Percentiles rank a stretch among this genome's conserved stretches.
Conservation (phyloP, 2,329 filamentous ascomycete species). For the Trichoderma polysporum region DNA sequence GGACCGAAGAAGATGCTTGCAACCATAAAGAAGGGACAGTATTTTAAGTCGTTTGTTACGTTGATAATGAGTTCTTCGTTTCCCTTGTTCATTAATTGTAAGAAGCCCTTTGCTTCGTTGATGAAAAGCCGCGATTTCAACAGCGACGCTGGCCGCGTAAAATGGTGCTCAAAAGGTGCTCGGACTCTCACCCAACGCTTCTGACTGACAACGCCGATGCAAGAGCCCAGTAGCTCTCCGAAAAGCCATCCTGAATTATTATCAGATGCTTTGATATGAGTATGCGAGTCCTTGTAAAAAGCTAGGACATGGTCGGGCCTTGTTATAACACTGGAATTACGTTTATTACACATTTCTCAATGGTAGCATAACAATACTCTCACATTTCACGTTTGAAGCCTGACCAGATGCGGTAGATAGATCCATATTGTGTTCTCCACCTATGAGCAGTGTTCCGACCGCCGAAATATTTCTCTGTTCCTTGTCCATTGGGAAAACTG, state of each 20-base stretch:
- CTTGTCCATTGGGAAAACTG: conserved; percentile 19
- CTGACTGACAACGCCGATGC: conserved; percentile 16
- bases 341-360: not conserved
- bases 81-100: not conserved
- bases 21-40: conserved; percentile 14
- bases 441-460: not conserved
- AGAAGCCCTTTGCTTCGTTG: not conserved
- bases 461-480: conserved; percentile 18
- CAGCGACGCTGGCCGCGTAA: conserved; percentile 1
- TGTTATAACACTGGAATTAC: conserved; percentile 7
- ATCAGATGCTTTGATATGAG: conserved; percentile 12
- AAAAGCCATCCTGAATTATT: conserved; percentile 20
- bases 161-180: conserved; percentile 16
- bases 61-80: not conserved
- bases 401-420: conserved; percentile 20
- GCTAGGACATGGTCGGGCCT: conserved; percentile 8
- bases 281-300: conserved; percentile 20
- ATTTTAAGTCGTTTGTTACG: conserved; percentile 13
- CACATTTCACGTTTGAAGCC: conserved; percentile 18
- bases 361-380: not conserved
- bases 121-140: not conserved
- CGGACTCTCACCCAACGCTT: conserved; percentile 11
- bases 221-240: conserved; percentile 14
- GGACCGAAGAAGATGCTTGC: conserved; percentile 18
- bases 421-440: conserved; percentile 3